Conservation (phyloP, 176 grass and related monocot genomes). For the Calamus simplicifolius region DNA sequence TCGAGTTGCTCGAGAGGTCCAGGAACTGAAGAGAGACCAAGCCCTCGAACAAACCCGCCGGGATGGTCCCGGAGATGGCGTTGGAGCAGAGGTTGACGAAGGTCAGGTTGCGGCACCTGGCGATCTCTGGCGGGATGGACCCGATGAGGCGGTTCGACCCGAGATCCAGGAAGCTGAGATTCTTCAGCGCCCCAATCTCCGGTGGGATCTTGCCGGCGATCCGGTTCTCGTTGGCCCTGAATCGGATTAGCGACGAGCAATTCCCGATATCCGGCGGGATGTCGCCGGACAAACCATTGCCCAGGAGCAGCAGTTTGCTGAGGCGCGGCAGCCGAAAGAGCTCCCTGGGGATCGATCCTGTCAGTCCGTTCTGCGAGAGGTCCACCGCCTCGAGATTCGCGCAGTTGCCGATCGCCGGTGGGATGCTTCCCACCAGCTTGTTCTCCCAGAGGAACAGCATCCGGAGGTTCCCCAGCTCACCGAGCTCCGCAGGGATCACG, state of each 20-base stretch:
- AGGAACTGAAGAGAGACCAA: constrained; percentile 52
- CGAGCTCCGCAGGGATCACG: constrained; percentile 43
- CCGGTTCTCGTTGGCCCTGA: constrained; percentile 50
- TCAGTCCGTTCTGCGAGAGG: constrained; percentile 64
- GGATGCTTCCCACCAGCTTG: constrained; percentile 47
- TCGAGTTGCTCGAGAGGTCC: constrained; percentile 68
- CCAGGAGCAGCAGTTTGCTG: constrained; percentile 54
- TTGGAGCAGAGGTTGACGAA: constrained; percentile 79
- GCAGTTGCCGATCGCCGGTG: constrained; percentile 59
- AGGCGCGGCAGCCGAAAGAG: constrained; percentile 39
- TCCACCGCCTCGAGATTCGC: constrained; percentile 58
- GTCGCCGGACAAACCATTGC: constrained; percentile 45
- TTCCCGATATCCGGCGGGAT: constrained; percentile 50
- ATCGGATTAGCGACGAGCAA: constrained; percentile 50
- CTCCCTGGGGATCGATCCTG: constrained; percentile 32
- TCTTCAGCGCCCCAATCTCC: constrained; percentile 26
- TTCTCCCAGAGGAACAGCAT: constrained; percentile 79
- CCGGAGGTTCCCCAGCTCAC: constrained; percentile 31
- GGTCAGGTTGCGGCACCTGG: constrained; percentile 61
- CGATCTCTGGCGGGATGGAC: constrained; percentile 35
- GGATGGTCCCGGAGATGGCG: constrained; percentile 44
- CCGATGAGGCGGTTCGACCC: constrained; percentile 53
- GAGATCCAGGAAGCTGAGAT: constrained; percentile 68
- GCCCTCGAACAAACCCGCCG: constrained; percentile 37
- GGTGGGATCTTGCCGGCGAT: constrained; percentile 41